phyloP scores from a whole-genome alignment of 345 rosid genomes.

The Brassica juncea region DNA sequence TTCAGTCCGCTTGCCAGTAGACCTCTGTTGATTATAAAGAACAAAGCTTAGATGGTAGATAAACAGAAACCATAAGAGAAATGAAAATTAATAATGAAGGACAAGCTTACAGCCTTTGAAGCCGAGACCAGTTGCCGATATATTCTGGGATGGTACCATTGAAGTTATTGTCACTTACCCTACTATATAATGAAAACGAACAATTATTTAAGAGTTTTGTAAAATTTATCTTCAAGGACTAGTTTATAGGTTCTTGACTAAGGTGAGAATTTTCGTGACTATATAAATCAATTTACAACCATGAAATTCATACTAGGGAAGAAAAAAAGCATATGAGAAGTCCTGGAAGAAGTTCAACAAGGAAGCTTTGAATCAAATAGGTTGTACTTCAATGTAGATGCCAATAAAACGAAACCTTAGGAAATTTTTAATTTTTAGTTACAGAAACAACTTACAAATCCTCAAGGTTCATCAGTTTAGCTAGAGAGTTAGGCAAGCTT shows the following conservation, averaged over 20 bases:
- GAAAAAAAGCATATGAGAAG: background rate
- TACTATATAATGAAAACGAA: conserved; percentile 43
- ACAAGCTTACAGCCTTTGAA: conserved; percentile 59
- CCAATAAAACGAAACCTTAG: background rate
- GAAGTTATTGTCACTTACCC: conserved; percentile 70
- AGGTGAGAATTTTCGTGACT: background rate
- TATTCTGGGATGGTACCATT: conserved; percentile 61
- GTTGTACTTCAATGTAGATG: background rate
- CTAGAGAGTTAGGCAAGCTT: conserved; percentile 41
- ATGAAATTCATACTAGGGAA: background rate
- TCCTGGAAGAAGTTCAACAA: background rate
- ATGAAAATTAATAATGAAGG: background rate
- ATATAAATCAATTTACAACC: background rate
- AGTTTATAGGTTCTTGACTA: background rate
- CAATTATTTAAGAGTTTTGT: background rate
- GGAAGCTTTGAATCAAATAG: background rate
- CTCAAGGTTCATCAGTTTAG: conserved; percentile 36
- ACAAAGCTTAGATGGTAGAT: background rate
- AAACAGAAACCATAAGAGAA: background rate
- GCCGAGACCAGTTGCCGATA: conserved; percentile 58
- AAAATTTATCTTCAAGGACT: background rate
- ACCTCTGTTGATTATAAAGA: conserved; percentile 21
- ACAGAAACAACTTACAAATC: conserved; percentile 12
- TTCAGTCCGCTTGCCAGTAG: conserved; percentile 51
- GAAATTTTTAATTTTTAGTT: background rate